phyloP scores from a whole-genome alignment of 768 basidiomycete species.

The Termitomyces heimii region DNA sequence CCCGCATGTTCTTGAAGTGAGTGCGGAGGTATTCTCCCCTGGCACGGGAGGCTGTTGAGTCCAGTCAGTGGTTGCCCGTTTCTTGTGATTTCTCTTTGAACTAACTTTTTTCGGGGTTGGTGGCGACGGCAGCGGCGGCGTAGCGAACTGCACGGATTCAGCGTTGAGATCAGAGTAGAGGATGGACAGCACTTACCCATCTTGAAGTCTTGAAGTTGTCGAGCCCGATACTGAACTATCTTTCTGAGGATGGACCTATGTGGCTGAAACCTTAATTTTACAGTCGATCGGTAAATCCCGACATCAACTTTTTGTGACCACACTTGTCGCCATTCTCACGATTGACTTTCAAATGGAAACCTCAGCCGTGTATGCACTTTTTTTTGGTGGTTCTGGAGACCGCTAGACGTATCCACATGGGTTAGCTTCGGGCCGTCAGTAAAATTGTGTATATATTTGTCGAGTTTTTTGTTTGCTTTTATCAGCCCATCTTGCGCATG shows the following conservation, averaged over 20 bases:
- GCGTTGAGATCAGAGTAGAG: constrained; percentile 12
- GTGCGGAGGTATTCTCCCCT: constrained; percentile 97
- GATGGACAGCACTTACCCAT: constrained; percentile 49
- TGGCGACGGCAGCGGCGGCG: constrained; percentile 79
- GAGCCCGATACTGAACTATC: constrained; percentile 27
- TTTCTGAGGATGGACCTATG: constrained; percentile 15
- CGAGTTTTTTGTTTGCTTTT: too few relatives aligned
- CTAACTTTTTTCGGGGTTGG: constrained; percentile 95
- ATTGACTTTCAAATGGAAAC: too few relatives aligned
- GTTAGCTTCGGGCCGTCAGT: too few relatives aligned
- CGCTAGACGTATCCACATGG: too few relatives aligned
- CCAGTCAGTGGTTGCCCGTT: constrained; percentile 13
- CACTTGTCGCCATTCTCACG: neutral
- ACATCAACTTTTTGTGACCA: neutral
- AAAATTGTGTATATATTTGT: too few relatives aligned
- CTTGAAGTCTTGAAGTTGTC: constrained; percentile 54
- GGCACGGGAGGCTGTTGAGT: constrained; percentile 71
- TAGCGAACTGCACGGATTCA: constrained; percentile 69
- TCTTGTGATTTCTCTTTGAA: constrained; percentile 11
- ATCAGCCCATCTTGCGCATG: too few relatives aligned
- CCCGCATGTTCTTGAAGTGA: constrained; percentile 99
- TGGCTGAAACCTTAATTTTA: constrained; percentile 43
- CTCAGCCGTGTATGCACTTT: too few relatives aligned
- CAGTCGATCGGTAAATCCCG: constrained; percentile 26
- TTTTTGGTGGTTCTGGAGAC: too few relatives aligned